A percentile compares a stretch with the other conserved stretches of the same genome.
These are phyloP conservation scores for Fusarium longipes DNA, from an alignment of 2,329 filamentous ascomycete genomes.

Conservation along the genomic window DNA sequence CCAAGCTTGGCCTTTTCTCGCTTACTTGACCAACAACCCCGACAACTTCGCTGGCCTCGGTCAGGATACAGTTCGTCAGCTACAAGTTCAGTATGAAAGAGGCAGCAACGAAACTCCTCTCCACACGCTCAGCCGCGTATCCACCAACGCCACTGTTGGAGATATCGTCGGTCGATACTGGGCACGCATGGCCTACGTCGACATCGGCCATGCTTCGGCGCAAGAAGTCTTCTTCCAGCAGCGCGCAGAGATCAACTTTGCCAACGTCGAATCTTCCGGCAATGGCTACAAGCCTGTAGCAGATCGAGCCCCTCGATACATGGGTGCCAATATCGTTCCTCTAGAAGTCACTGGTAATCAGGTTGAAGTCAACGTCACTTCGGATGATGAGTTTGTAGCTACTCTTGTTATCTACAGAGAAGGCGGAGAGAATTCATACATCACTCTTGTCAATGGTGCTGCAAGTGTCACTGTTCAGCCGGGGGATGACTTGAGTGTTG, in stretches of 20 bases:
- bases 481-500: constrained; percentile 58
- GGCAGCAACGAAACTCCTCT: constrained; percentile 63
- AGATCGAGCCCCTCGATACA: constrained; percentile 57
- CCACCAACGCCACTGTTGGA: constrained; percentile 49
- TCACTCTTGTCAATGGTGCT: constrained; percentile 50
- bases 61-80: constrained; percentile 54
- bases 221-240: constrained; percentile 53
- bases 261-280: constrained; percentile 54
- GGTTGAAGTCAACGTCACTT: constrained; percentile 51
- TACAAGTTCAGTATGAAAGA: constrained; percentile 57
- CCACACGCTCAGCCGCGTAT: constrained; percentile 57
- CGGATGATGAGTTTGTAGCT: constrained; percentile 53
- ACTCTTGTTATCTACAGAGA: constrained; percentile 54
- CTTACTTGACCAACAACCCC: constrained; percentile 61
- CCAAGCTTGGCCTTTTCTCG: constrained; percentile 63
- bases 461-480: constrained; percentile 50
- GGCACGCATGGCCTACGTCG: constrained; percentile 64
- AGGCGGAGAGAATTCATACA: constrained; percentile 50
- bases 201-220: constrained; percentile 59
- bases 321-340: constrained; percentile 63
- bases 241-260: constrained; percentile 54
- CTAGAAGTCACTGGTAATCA: constrained; percentile 51
- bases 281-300: constrained; percentile 57
- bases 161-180: constrained; percentile 62
- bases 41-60: constrained; percentile 57